Base-by-base conservation (phyloP, 331 rosid genomes). In the Stylosanthes scabra region DNA sequence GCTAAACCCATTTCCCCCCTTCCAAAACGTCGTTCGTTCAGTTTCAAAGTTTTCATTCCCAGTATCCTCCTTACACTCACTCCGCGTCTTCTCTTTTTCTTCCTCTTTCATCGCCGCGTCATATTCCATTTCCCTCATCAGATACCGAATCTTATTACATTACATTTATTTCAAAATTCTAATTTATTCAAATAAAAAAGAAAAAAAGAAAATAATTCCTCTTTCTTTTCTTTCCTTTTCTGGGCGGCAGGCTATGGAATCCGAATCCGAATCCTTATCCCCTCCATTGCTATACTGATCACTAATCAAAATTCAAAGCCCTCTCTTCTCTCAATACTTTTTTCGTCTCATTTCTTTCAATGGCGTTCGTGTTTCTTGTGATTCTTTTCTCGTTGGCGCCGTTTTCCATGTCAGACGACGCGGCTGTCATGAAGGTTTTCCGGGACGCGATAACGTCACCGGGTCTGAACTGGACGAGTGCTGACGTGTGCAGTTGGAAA, bases 401-500 rank as follows among this genome's bases (percentile, higher is more conserved):
- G 10, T 52, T 9, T 7, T 20, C 58, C 9, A 25, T 52, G 9
- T 52, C 27, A 8, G 96, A 91, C 49, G 93, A 90, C 20, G 81
- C 31, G 11, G 68, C 1, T 11, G 91, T 87, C 20, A 85, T 93
- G 97, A n/a, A 44, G 31, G 70, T 27, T 15, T 80, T 93, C 2
- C 78, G 62, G 66, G 46, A 61, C 28, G 45, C 78, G 42, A 66
- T 93, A 72, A 58, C 0, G 46, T 31, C 1, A 9, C 80, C 10
- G 40, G 51, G 27, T 8, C 88, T 84, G 7, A 25, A 72, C 3
- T 88, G 97, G 96, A 3, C 78, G 16, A 87, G 79, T n/a, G 1
- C 85, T 2, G 82, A 75, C 67, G 57, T 56, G 67, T 89, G 98
- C 50, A 49, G 62, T 0, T 93, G 98, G 98, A 0, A 5, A 0